phyloP scores from a whole-genome alignment of 1,284 basidiomycete species.

The Porodaedalea pini region DNA sequence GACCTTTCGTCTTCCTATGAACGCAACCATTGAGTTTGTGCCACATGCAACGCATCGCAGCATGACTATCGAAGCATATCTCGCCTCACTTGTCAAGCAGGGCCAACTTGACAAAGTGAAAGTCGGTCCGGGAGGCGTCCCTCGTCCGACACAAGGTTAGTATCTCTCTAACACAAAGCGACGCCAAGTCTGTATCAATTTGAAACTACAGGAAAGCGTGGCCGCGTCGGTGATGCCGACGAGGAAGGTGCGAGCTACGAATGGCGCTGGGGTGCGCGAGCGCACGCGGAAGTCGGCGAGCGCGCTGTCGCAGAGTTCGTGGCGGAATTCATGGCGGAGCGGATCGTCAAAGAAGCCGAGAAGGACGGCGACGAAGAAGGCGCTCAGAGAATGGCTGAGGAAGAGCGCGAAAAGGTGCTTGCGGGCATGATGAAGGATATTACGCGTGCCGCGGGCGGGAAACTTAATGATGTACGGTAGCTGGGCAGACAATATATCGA shows the following conservation, averaged over 20 bases:
- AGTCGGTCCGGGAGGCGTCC: constrained; percentile 16
- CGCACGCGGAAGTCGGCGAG: constrained; percentile 71
- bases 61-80: constrained; percentile 53
- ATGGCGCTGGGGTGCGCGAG: constrained; percentile 78
- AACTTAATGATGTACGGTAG: constrained; percentile 30
- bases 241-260: constrained; percentile 57
- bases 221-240: constrained; percentile 37
- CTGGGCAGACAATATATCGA: background rate
- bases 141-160: constrained; percentile 14
- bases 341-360: constrained; percentile 28
- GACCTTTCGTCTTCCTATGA: constrained; percentile 51
- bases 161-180: background rate
- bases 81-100: constrained; percentile 55
- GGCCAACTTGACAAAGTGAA: constrained; percentile 55
- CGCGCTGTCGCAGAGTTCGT: constrained; percentile 59
- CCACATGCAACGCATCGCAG: constrained; percentile 46
- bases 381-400: constrained; percentile 18
- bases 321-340: constrained; percentile 70
- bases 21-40: constrained; percentile 43
- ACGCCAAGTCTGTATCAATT: background rate
- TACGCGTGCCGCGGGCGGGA: constrained; percentile 59
- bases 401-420: constrained; percentile 35
- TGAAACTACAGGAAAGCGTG: constrained; percentile 45
- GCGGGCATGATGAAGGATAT: constrained; percentile 52
- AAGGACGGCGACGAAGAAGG: constrained; percentile 44